Evolutionary conservation across 441 rosid genomes (phyloP).

Genomic region (Aleurites moluccanus): DNA sequence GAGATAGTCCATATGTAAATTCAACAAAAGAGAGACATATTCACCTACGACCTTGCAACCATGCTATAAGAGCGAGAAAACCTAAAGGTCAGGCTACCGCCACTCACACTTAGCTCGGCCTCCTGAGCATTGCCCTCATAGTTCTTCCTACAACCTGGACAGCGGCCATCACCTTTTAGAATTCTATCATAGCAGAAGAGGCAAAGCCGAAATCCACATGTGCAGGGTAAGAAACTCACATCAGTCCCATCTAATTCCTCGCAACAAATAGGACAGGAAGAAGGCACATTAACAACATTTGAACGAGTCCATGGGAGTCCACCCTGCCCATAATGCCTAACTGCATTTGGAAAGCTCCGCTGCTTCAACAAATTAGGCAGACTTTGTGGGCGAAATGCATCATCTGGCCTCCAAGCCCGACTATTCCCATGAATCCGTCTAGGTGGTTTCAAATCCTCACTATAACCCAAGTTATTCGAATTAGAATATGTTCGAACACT

Average conservation of each 20-base stretch:
- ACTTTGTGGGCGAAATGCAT: slow-evolving; percentile 72
- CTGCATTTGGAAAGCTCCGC: slow-evolving; percentile 49
- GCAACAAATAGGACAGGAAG: slow-evolving; percentile 84
- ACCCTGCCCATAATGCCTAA: slow-evolving; percentile 39
- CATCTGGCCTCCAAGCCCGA: slow-evolving; percentile 85
- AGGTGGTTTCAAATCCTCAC: slow-evolving; percentile 36
- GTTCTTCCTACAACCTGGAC: slow-evolving; percentile 92
- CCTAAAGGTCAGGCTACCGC: slow-evolving; percentile 55
- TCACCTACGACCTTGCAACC: slow-evolving; percentile 65
- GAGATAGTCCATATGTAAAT: slow-evolving; percentile 37
- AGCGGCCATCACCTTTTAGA: slow-evolving; percentile 76
- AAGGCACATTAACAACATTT: slow-evolving; percentile 42
- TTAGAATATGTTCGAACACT: slow-evolving; percentile 27
- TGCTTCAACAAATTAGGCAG: slow-evolving; percentile 78
- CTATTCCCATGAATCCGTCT: slow-evolving; percentile 36
- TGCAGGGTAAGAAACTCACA: slow-evolving; percentile 76
- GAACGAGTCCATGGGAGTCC: slow-evolving; percentile 44
- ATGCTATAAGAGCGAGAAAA: slow-evolving; percentile 79
- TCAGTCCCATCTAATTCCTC: slow-evolving; percentile 92
- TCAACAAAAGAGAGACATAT: slow-evolving; percentile 24
- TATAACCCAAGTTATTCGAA: slow-evolving; percentile 23
- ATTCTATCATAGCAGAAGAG: slow-evolving; percentile 95
- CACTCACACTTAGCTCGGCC: slow-evolving; percentile 54
- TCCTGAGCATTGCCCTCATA: slow-evolving; percentile 52
- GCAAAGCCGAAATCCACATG: slow-evolving; percentile 86